phyloP scores from a whole-genome alignment of 768 basidiomycete species.

The Agaricus blazei region DNA sequence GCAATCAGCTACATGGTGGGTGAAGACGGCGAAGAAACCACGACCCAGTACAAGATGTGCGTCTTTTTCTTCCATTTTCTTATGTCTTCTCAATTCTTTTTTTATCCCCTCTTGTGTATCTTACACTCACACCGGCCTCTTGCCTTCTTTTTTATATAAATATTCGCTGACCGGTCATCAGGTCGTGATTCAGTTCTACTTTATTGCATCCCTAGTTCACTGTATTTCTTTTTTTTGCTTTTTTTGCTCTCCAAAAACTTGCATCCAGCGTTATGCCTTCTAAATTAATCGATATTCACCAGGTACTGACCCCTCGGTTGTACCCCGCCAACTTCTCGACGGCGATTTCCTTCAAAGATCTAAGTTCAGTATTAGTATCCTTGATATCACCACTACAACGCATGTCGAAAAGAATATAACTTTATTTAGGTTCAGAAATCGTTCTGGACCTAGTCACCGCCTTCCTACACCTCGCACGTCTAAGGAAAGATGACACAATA shows the following conservation, averaged over 20 bases:
- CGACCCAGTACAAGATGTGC: constrained; percentile 83
- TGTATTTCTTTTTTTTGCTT: background rate
- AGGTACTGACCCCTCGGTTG: constrained; percentile 2
- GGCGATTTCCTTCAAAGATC: background rate
- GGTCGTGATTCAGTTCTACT: constrained; percentile 52
- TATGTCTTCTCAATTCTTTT: constrained; percentile 12
- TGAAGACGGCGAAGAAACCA: constrained; percentile 25
- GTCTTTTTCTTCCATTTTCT: constrained; percentile 31
- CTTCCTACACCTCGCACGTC: no score
- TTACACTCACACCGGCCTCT: background rate
- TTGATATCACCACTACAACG: background rate
- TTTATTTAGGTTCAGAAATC: no score
- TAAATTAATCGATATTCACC: background rate
- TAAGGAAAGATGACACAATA: background rate
- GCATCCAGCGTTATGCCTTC: constrained; percentile 1
- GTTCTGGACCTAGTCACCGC: no score
- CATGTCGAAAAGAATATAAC: no score
- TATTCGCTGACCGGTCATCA: constrained; percentile 65
- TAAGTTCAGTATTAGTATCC: background rate
- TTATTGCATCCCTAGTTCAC: constrained; percentile 3
- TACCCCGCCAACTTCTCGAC: background rate
- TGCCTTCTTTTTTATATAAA: constrained; percentile 18
- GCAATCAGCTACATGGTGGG: constrained; percentile 60
- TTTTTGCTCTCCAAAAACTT: background rate
- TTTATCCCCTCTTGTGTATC: background rate